Conservation (phyloP, 2,329 filamentous ascomycete genomes). For the Exophiala dermatitidis region DNA sequence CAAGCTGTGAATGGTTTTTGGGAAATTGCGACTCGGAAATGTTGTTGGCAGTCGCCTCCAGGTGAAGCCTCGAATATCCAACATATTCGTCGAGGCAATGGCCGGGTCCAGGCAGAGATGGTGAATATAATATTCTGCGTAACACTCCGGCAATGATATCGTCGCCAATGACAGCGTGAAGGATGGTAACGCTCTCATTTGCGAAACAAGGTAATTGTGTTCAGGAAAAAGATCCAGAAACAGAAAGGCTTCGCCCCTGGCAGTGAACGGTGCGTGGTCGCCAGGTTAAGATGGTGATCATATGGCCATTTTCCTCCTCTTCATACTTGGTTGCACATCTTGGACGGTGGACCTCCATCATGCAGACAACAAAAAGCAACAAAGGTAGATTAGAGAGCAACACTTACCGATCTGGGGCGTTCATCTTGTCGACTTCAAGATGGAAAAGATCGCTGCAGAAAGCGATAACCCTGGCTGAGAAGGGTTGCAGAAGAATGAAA, state of each 20-base stretch:
- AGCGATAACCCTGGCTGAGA: background rate
- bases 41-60: too few relatives aligned
- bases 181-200: background rate
- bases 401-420: constrained; percentile 26
- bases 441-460: constrained; percentile 1
- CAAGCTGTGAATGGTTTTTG: too few relatives aligned
- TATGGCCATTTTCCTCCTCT: background rate
- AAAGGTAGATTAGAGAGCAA: background rate
- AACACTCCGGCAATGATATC: background rate
- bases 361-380: background rate
- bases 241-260: too few relatives aligned
- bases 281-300: too few relatives aligned
- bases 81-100: background rate
- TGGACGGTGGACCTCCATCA: background rate
- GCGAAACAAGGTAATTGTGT: too few relatives aligned
- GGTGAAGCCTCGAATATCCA: too few relatives aligned
- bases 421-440: constrained; percentile 15
- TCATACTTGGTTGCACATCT: background rate
- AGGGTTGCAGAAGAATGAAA: background rate
- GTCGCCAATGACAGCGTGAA: background rate
- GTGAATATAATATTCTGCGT: background rate
- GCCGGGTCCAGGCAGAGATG: background rate
- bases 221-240: too few relatives aligned
- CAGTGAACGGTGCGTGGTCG: too few relatives aligned
- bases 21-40: too few relatives aligned